Conservation (phyloP, 805 yeast genomes). For the Suhomyces pyralidae region DNA sequence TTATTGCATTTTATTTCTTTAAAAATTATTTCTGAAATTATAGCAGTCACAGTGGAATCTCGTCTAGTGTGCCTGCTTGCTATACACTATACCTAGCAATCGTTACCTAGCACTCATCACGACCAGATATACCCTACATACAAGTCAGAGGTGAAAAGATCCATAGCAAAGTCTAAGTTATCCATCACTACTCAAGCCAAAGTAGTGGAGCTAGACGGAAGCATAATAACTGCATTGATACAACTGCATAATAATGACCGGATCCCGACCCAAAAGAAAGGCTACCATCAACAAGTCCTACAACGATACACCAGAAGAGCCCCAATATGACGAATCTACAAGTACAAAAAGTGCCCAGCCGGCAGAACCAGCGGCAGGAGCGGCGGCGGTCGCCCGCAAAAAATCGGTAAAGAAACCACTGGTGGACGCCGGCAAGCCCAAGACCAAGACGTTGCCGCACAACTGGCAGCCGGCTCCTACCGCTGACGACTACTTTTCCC, state of each 20-base stretch:
- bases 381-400: not conserved
- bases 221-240: not conserved
- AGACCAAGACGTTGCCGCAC: constrained; percentile 26
- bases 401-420: not conserved
- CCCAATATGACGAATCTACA: constrained; percentile 19
- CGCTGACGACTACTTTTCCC: constrained; percentile 40
- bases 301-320: constrained; percentile 29
- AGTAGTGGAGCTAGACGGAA: not conserved
- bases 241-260: not conserved
- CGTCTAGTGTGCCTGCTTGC: not conserved
- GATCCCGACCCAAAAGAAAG: constrained; percentile 32
- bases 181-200: not conserved
- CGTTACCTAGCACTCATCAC: not conserved
- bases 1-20: not conserved
- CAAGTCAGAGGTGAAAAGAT: not conserved
- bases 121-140: not conserved
- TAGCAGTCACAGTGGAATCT: not conserved
- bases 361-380: not conserved
- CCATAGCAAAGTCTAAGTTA: not conserved
- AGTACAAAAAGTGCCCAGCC: not conserved
- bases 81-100: not conserved
- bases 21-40: not conserved
- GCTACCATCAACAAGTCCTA: constrained; percentile 38
- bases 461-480: constrained; percentile 51
- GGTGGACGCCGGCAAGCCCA: not conserved